phyloP scores from a whole-genome alignment of 257 asterid genomes.

The Solanum dulcamara region DNA sequence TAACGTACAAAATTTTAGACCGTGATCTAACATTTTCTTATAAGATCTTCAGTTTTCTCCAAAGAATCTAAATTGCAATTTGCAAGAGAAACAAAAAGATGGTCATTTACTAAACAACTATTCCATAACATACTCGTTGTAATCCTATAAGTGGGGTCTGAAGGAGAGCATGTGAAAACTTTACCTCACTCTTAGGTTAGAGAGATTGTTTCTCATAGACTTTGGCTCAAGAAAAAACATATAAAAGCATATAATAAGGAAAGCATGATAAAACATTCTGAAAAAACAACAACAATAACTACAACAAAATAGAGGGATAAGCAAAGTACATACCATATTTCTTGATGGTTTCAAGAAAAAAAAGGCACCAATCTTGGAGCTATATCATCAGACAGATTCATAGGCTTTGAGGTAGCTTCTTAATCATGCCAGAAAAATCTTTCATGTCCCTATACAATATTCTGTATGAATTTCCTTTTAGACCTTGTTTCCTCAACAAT shows the following conservation, averaged over 20 bases:
- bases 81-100: no score
- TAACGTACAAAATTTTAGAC: neutral
- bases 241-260: neutral
- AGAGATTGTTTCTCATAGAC: neutral
- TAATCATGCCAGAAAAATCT: neutral
- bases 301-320: no score
- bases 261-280: neutral
- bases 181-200: neutral
- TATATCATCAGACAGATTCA: neutral
- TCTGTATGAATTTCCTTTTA: constrained; percentile 22
- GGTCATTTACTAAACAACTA: neutral
- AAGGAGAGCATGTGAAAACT: neutral
- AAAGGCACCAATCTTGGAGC: constrained; percentile 1
- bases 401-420: neutral
- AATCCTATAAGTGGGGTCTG: neutral
- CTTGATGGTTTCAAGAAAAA: neutral
- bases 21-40: neutral
- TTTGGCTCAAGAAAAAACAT: neutral
- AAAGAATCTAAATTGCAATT: neutral
- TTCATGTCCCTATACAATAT: constrained; percentile 11
- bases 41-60: neutral
- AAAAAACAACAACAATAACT: no score
- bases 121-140: neutral
- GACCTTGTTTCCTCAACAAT: constrained; percentile 9
- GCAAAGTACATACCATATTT: no score